A percentile compares a stretch with the other conserved stretches of the same genome.
phyloP scores from a whole-genome alignment of 2,329 filamentous ascomycete species.

The Cladophialophora yegresii region DNA sequence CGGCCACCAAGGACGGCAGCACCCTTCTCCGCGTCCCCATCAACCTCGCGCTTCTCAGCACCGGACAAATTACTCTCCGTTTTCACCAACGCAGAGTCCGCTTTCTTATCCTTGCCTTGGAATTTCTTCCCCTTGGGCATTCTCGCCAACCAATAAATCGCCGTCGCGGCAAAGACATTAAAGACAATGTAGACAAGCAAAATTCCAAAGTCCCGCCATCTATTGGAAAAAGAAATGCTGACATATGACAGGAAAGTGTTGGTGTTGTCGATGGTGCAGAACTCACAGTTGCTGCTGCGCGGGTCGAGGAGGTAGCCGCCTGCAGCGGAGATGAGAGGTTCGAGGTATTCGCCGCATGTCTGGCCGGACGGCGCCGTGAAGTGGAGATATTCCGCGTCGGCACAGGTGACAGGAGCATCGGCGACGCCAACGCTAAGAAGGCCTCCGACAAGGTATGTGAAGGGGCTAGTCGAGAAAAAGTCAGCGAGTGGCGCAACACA shows the following conservation, averaged over 20 bases:
- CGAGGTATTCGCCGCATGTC: conserved; percentile 64
- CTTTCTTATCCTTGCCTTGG: conserved; percentile 47
- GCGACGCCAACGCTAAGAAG: conserved; percentile 71
- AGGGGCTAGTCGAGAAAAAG: conserved; percentile 51
- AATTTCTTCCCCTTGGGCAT: conserved; percentile 50
- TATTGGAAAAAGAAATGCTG: conserved; percentile 47
- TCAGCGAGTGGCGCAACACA: background rate
- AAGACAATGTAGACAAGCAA: conserved; percentile 57
- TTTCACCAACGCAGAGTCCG: conserved; percentile 14
- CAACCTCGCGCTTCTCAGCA: background rate
- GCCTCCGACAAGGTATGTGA: conserved; percentile 77
- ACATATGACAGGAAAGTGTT: conserved; percentile 57
- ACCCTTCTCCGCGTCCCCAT: background rate
- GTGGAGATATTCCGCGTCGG: conserved; percentile 65
- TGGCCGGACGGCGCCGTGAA: conserved; percentile 61
- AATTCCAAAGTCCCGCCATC: conserved; percentile 60
- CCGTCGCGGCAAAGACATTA: conserved; percentile 53
- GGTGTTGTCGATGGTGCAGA: conserved; percentile 41
- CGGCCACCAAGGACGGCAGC: conserved; percentile 1
- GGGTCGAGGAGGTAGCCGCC: conserved; percentile 58
- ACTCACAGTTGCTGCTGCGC: conserved; percentile 57
- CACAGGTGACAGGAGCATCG: conserved; percentile 66
- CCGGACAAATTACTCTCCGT: conserved; percentile 14
- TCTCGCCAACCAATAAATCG: conserved; percentile 58
- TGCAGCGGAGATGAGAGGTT: conserved; percentile 48